phyloP scores from a whole-genome alignment of 345 rosid genomes.

The Hibiscus trionum region DNA sequence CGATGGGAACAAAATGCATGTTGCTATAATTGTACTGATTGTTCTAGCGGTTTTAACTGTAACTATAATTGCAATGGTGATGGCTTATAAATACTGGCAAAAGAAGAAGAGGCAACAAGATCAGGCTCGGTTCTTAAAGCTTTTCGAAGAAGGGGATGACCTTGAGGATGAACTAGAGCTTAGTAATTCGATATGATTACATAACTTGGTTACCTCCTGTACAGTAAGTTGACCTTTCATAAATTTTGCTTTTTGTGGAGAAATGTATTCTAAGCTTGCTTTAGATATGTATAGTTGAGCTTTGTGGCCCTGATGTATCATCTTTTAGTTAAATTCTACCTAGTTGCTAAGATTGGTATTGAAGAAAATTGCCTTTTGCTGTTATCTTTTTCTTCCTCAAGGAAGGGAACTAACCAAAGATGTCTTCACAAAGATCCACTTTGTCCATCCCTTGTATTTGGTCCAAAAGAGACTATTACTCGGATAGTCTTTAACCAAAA shows the following conservation, averaged over 20 bases:
- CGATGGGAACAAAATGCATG: slow-evolving; percentile 26
- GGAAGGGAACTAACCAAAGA: no score
- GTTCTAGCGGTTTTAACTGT: slow-evolving; percentile 29
- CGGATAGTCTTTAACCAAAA: no score
- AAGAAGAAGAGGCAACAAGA: slow-evolving; percentile 77
- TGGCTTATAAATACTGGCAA: slow-evolving; percentile 50
- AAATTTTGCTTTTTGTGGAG: slow-evolving; percentile 19
- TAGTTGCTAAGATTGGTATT: neutral
- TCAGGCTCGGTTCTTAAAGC: slow-evolving; percentile 77
- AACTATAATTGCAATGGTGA: slow-evolving; percentile 25
- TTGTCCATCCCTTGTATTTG: no score
- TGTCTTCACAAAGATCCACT: no score
- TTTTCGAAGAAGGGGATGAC: slow-evolving; percentile 89
- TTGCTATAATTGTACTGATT: slow-evolving; percentile 41
- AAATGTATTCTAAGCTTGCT: neutral
- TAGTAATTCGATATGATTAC: slow-evolving; percentile 21
- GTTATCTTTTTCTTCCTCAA: neutral
- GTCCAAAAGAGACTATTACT: no score
- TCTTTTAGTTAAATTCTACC: neutral
- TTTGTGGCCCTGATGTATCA: neutral
- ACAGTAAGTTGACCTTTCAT: slow-evolving; percentile 21
- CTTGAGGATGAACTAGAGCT: slow-evolving; percentile 69
- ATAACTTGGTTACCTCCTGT: slow-evolving; percentile 18
- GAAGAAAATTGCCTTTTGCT: neutral
- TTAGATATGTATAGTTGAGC: neutral